Evolutionary conservation across 2,329 filamentous ascomycete species (phyloP).

Genomic region (Cladobotryum mycophilum): DNA sequence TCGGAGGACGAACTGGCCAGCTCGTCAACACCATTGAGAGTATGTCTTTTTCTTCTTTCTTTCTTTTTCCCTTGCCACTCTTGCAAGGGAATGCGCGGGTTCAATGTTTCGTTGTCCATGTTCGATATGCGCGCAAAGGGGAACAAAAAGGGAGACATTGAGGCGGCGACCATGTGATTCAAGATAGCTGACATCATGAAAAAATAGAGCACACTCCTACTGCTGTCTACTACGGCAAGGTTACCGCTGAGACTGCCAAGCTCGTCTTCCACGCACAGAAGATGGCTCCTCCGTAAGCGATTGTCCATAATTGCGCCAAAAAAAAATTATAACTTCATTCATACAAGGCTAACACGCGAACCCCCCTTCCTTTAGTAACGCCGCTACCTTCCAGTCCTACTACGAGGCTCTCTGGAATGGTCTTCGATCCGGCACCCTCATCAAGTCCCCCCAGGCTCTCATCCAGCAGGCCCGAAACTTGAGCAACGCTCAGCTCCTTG

Average conservation of each 20-base stretch:
- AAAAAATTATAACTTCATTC: not conserved
- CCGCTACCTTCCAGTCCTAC: slow-evolving; percentile 80
- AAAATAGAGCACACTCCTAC: slow-evolving; percentile 71
- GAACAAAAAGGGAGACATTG: not conserved
- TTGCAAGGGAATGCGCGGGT: not conserved
- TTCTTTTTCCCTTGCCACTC: slow-evolving; percentile 2
- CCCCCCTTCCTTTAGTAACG: slow-evolving; percentile 45
- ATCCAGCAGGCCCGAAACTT: slow-evolving; percentile 59
- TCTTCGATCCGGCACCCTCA: slow-evolving; percentile 57
- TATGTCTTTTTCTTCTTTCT: slow-evolving; percentile 54
- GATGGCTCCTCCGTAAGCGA: slow-evolving; percentile 88
- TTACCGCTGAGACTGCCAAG: slow-evolving; percentile 80
- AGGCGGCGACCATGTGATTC: not conserved
- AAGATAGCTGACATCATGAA: not conserved
- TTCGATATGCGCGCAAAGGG: not conserved
- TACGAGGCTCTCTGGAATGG: slow-evolving; percentile 69
- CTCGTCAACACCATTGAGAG: slow-evolving; percentile 77
- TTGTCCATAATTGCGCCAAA: slow-evolving; percentile 9
- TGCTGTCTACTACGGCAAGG: slow-evolving; percentile 86
- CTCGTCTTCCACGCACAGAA: slow-evolving; percentile 81
- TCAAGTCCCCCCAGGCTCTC: slow-evolving; percentile 51
- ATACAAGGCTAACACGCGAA: not conserved
- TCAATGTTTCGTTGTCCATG: not conserved
- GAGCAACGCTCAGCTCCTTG: slow-evolving; percentile 61
- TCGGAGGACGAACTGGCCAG: slow-evolving; percentile 78